Percentiles rank a stretch among this genome's conserved stretches.
phyloP scores from a whole-genome alignment of 768 basidiomycete species.

The Lentinula lateritia region DNA sequence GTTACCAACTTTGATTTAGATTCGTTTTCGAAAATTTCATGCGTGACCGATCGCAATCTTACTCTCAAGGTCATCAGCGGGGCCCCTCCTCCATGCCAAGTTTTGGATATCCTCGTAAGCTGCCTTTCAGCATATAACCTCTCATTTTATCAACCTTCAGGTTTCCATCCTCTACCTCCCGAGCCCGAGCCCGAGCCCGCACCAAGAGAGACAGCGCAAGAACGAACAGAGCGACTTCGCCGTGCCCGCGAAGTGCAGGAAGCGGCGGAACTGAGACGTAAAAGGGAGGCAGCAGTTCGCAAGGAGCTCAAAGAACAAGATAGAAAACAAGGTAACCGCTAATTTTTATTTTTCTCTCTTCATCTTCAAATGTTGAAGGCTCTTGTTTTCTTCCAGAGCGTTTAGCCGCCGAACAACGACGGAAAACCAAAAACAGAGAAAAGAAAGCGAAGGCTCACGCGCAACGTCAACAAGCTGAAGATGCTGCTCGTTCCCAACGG shows the following conservation, averaged over 20 bases:
- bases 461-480: constrained; percentile 43
- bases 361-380: not conserved
- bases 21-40: constrained; percentile 43
- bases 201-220: constrained; percentile 41
- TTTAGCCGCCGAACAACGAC: constrained; percentile 49
- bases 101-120: constrained; percentile 21
- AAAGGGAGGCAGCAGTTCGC: constrained; percentile 40
- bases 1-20: constrained; percentile 22
- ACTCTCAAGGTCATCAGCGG: not conserved
- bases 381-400: constrained; percentile 34
- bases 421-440: constrained; percentile 44
- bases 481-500: constrained; percentile 39
- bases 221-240: constrained; percentile 48
- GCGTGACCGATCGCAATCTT: constrained; percentile 25
- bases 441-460: constrained; percentile 54
- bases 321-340: constrained; percentile 44
- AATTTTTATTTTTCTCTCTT: not conserved
- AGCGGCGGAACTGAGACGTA: constrained; percentile 47
- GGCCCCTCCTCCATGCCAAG: not conserved
- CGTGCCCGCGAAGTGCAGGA: constrained; percentile 47
- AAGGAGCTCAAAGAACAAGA: constrained; percentile 38
- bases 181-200: constrained; percentile 9
- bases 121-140: not conserved
- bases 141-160: not conserved
- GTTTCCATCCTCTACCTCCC: constrained; percentile 14